Evolutionary conservation across 2,329 filamentous ascomycete species (phyloP).

Genomic region (Microdochium bolleyi): DNA sequence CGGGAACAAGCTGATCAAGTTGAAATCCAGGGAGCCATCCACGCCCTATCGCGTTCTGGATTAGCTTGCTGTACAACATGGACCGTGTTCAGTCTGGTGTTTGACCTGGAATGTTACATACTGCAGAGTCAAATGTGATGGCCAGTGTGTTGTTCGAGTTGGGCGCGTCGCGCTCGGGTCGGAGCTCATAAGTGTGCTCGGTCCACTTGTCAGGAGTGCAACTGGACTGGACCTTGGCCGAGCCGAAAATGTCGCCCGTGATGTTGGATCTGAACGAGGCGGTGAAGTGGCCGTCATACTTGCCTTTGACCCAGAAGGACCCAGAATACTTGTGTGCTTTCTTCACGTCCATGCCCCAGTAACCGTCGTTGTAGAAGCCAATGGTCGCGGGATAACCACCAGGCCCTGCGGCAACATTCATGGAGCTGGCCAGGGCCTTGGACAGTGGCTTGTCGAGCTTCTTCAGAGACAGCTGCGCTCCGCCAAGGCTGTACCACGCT

Average conservation of each 20-base stretch:
- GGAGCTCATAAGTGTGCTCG: conserved; percentile 39
- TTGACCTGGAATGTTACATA: conserved; percentile 4
- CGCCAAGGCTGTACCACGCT: conserved; percentile 35
- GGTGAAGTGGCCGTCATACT: conserved; percentile 36
- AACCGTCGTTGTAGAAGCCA: conserved; percentile 45
- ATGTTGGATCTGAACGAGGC: conserved; percentile 36
- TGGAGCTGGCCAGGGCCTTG: conserved; percentile 39
- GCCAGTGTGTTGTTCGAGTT: conserved; percentile 48
- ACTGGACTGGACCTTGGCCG: conserved; percentile 35
- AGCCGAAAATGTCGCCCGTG: conserved; percentile 35
- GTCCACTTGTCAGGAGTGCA: conserved; percentile 35
- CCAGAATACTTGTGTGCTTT: conserved; percentile 37
- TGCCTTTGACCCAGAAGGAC: conserved; percentile 45
- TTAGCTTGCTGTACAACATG: background rate
- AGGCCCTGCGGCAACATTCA: conserved; percentile 31
- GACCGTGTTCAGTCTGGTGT: background rate
- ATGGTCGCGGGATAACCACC: conserved; percentile 22
- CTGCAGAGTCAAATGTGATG: conserved; percentile 39
- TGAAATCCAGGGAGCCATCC: conserved; percentile 42
- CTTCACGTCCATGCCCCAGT: conserved; percentile 49
- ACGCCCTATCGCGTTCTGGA: conserved; percentile 18
- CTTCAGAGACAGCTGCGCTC: conserved; percentile 36
- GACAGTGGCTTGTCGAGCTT: conserved; percentile 40
- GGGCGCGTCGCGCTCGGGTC: conserved; percentile 35
- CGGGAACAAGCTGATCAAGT: conserved; percentile 51